Percentiles rank a stretch among this genome's conserved stretches.
Evolutionary conservation across 371 early-diverging fungal genomes (phyloP).

Genomic region (Lichtheimia corymbifera): DNA sequence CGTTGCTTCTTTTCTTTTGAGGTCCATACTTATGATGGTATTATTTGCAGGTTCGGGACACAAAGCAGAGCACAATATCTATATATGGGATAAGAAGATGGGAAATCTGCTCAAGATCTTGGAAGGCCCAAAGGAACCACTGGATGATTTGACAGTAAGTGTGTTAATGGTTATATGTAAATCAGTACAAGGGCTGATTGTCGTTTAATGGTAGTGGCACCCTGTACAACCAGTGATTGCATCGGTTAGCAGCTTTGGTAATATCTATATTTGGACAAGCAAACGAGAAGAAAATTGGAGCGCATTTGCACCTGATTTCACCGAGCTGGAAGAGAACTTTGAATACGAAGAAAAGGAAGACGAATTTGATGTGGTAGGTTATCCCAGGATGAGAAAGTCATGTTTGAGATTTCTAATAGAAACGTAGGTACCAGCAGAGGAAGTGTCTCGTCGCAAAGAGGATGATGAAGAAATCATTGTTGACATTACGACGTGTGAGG

Average conservation of each 20-base stretch:
- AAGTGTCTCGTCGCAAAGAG: conserved; percentile 42
- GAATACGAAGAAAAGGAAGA: conserved; percentile 93
- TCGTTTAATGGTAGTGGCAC: conserved; percentile 67
- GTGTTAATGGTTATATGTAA: background rate
- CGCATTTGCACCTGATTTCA: conserved; percentile 91
- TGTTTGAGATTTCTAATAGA: background rate
- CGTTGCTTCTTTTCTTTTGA: no score
- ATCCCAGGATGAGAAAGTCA: background rate
- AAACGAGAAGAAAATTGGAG: conserved; percentile 87
- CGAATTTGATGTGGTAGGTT: conserved; percentile 82
- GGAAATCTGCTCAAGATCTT: conserved; percentile 87
- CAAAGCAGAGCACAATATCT: conserved; percentile 87
- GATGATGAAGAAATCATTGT: conserved; percentile 61
- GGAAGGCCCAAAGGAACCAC: conserved; percentile 88
- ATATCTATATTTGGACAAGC: conserved; percentile 87
- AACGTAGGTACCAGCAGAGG: conserved; percentile 51
- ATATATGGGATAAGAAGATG: conserved; percentile 86
- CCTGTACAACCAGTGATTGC: conserved; percentile 84
- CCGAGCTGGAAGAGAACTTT: conserved; percentile 87
- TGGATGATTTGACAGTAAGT: conserved; percentile 82
- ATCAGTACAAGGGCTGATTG: background rate
- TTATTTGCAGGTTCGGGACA: conserved; percentile 62
- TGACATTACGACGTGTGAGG: conserved; percentile 65
- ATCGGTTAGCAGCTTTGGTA: conserved; percentile 81
- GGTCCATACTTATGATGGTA: background rate